Evolutionary conservation across 495 filamentous ascomycete genomes (phyloP).

Genomic region (Aspergillus carlsbadensis): DNA sequence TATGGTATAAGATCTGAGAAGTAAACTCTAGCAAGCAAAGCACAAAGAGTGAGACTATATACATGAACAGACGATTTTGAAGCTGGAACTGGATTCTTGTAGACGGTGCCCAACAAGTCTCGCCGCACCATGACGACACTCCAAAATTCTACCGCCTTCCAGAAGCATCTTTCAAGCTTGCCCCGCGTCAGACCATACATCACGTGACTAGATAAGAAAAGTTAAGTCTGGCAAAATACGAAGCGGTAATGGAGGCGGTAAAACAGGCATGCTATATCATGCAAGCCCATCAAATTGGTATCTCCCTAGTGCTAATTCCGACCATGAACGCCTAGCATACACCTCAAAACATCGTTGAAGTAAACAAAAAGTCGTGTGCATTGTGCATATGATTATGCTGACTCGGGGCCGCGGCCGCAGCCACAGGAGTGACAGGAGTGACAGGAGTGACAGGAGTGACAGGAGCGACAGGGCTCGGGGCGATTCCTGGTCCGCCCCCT

Average conservation of each 20-base stretch:
- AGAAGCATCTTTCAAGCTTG: slow-evolving; percentile 26
- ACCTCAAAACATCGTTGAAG: slow-evolving; percentile 2
- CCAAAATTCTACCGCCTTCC: slow-evolving; percentile 43
- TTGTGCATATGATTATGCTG: not conserved
- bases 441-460: not conserved
- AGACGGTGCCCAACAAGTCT: slow-evolving; percentile 20
- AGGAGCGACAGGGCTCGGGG: not conserved
- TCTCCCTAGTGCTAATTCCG: not conserved
- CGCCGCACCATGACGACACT: slow-evolving; percentile 33
- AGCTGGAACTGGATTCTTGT: slow-evolving; percentile 27
- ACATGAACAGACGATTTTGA: not conserved
- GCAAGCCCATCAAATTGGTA: slow-evolving; percentile 7
- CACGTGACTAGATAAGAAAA: not conserved
- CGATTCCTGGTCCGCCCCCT: not conserved
- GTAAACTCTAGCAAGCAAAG: not conserved
- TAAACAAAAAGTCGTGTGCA: not conserved
- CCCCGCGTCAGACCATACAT: not conserved
- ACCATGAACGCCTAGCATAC: slow-evolving; percentile 1
- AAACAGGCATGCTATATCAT: not conserved
- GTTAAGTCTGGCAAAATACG: not conserved
- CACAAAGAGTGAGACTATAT: slow-evolving; percentile 1
- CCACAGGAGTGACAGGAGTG: too few species aligned
- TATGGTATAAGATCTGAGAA: not conserved
- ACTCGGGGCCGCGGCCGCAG: too few species aligned
- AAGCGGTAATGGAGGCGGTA: not conserved